Evolutionary conservation across 352 stramenopile genomes (phyloP), one percentile per base, ranked within the genome.

Genomic region (Phytophthora gonapodyides): DNA sequence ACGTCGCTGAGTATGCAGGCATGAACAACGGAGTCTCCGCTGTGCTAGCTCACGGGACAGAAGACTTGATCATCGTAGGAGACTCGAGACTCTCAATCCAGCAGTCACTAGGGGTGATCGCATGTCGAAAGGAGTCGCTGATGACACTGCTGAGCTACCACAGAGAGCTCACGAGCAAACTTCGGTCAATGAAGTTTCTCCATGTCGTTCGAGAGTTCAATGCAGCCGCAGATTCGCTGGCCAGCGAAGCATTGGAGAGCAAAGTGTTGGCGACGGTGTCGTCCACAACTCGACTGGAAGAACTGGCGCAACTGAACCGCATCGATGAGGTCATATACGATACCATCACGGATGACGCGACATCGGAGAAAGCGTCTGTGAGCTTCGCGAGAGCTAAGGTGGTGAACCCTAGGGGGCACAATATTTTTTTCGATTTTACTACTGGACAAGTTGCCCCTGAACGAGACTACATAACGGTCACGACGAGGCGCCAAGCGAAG

Each of bases 1-100:
- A 57, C 17, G 3, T 57, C 5, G 49, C 34, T 5, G 49, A 46
- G n/a, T 57, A 46, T 19, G 45, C 35, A 7, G 49, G 49, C 7
- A 43, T 50, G 21, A 33, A 36, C 5, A 33, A 50, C 6, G 43
- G 49, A 9, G 35, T 57, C 31, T 12, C 11, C 11, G 17, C 36
- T 35, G 34, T 34, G 10, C 12, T 37, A 15, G 43, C 9, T 15
- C 40, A 51, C 7, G 52, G 40, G 10, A 15, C 19, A 19, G 27
- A 42, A 40, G 40, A 60, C 5, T 43, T 60, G 9, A 11, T 51
- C 2, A 42, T 60, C 7, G 42, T 60, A 3, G 38, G 55, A 31
- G 44, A 62, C 17, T 49, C 43, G n/a, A 45, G 54, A 42, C 46
- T 57, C 37, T 46, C 46, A 36, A 59, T 52, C 33, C 57, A 58